Conservation (phyloP, 768 basidiomycete genomes). For the Boletellus ananiceps region DNA sequence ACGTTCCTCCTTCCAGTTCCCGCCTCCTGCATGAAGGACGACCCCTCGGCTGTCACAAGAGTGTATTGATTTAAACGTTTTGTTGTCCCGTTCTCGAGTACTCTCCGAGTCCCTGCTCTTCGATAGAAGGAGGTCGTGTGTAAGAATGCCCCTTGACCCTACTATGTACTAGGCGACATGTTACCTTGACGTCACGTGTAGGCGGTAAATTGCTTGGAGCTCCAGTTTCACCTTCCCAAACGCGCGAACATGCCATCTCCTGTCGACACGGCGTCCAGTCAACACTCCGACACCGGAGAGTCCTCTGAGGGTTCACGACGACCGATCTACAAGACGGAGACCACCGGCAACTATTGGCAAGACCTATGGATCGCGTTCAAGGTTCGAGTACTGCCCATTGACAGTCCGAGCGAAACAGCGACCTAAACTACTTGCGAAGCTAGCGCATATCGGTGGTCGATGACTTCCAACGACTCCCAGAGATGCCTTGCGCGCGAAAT, state of each 20-base stretch:
- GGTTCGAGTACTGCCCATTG: conserved; percentile 15
- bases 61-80: background rate
- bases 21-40: conserved; percentile 2
- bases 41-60: background rate
- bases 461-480: conserved; percentile 57
- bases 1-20: conserved; percentile 26
- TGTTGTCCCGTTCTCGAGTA: background rate
- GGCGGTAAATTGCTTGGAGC: no score
- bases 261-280: background rate
- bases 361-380: conserved; percentile 29
- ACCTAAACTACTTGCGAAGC: conserved; percentile 28
- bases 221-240: no score
- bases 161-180: no score
- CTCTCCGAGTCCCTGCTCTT: no score
- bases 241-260: conserved; percentile 9
- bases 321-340: conserved; percentile 28
- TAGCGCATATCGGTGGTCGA: conserved; percentile 45
- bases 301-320: conserved; percentile 12
- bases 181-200: no score
- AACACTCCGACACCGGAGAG: conserved; percentile 1
- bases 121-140: background rate
- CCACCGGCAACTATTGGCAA: conserved; percentile 31
- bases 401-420: background rate
- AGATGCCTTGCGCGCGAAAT: conserved; percentile 74
- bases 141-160: background rate